These are phyloP conservation scores for Candida peoriensis DNA, from an alignment of 805 yeast genomes.

Conservation along the genomic window DNA sequence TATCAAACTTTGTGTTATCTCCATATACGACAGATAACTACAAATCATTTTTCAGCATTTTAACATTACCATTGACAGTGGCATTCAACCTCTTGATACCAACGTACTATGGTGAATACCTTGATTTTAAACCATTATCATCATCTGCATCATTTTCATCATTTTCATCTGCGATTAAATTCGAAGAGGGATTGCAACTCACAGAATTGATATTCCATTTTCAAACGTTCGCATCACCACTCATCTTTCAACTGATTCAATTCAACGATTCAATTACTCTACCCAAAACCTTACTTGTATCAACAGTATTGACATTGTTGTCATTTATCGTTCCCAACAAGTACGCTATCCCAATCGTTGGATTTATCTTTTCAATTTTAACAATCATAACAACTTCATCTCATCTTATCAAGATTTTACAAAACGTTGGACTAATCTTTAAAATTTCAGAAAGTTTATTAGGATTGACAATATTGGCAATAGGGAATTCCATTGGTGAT, in stretches of 20 bases:
- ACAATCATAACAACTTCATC: constrained; percentile 70
- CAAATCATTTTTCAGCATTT: neutral
- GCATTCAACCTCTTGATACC: constrained; percentile 6
- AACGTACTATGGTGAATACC: too few species aligned
- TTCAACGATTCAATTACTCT: neutral
- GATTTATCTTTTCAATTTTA: constrained; percentile 61
- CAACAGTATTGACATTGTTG: neutral
- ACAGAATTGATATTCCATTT: neutral
- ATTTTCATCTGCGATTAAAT: neutral
- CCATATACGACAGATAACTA: too few species aligned
- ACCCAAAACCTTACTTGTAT: neutral
- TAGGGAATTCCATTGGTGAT: constrained; percentile 93
- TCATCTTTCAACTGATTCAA: neutral
- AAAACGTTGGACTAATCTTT: constrained; percentile 53
- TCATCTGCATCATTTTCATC: neutral
- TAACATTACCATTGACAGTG: constrained; percentile 3
- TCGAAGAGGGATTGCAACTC: neutral
- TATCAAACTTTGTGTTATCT: too few species aligned
- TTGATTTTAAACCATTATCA: too few species aligned
- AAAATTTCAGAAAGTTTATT: constrained; percentile 70
- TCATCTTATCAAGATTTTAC: constrained; percentile 61
- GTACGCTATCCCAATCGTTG: constrained; percentile 35
- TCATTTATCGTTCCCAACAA: neutral
- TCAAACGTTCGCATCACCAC: constrained; percentile 2
- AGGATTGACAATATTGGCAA: constrained; percentile 84